Base-by-base conservation (phyloP, 2,329 filamentous ascomycete species). In the Fusarium globosum region DNA sequence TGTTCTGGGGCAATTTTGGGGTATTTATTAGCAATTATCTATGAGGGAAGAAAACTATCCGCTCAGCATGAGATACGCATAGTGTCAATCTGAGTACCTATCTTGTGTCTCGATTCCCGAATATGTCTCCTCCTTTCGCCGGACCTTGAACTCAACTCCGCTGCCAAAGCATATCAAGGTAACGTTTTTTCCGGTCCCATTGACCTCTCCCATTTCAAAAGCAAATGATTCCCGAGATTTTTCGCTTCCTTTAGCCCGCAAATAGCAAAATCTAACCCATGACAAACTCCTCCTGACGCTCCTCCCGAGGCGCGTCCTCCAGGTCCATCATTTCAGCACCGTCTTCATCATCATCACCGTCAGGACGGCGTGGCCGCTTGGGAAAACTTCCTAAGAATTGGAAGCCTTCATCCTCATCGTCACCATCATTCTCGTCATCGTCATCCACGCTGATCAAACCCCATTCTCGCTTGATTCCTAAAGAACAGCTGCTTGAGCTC, bases 71-170 rank as follows among this genome's bases (percentile, higher is more conserved):
- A 26, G n/a, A 13, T 42, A 36, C 23, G 66, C 38, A 16, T 42
- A n/a, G 48, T 45, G 5, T 70, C 35, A 66, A 70, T 56, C 48
- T 66, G 38, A 20, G 21, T 46, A 52, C 30, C n/a, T 52, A 49
- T 65, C 10, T 65, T 30, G 33, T 39, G 23, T 36, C 30, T 38
- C 23, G 18, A 36, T 30, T 42, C 35, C 38, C 28, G 20, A 38
- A 42, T 36, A 53, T 52, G 23, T 55, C 26, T 55, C 30, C 18
- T 33, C 39, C 9, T 43, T 30, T 55, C 30, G 8, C 30, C 15
- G 6, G 53, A 41, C 42, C 20, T n/a, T 12, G 23, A 26, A 59
- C 28, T 45, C 45, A 43, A 53, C 49, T 61, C 61, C 51, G 6
- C 18, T 35, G 48, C 48, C 16, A 52, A 58, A 28, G 12, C 38